phyloP scores from a whole-genome alignment of 129 eudicot species.

The Solidago caesia region DNA sequence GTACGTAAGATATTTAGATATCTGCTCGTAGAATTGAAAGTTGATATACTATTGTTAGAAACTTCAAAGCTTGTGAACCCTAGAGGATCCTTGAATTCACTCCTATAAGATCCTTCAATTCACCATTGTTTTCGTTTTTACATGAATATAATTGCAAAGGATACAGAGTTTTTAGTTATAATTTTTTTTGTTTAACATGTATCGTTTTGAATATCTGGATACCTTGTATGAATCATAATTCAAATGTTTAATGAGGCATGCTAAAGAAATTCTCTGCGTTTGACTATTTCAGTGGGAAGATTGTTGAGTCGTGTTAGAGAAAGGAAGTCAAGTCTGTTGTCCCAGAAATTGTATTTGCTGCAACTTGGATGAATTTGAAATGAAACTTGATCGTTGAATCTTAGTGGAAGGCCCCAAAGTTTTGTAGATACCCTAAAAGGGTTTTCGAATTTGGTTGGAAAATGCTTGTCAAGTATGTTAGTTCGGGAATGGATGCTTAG shows the following conservation, averaged over 20 bases:
- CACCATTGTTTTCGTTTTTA: too few relatives aligned
- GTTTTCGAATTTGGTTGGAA: constrained; percentile 30
- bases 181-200: background rate
- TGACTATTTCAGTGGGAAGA: constrained; percentile 43
- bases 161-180: too few relatives aligned
- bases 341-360: constrained; percentile 20
- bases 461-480: constrained; percentile 26
- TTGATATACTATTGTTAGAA: background rate
- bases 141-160: too few relatives aligned
- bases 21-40: background rate
- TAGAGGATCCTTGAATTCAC: too few relatives aligned
- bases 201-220: too few relatives aligned
- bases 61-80: background rate
- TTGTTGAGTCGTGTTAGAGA: constrained; percentile 22
- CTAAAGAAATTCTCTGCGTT: constrained; percentile 1
- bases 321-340: constrained; percentile 20
- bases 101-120: too few relatives aligned
- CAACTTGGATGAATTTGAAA: constrained; percentile 15
- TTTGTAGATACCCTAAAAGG: constrained; percentile 35
- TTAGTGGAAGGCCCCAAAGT: constrained; percentile 12
- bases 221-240: background rate
- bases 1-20: too few relatives aligned
- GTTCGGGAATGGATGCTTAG: constrained; percentile 12
- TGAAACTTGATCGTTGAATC: constrained; percentile 28
- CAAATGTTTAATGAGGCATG: background rate